Evolutionary conservation across 2,329 filamentous ascomycete genomes (phyloP).

Genomic region (Teratosphaeria viscida): DNA sequence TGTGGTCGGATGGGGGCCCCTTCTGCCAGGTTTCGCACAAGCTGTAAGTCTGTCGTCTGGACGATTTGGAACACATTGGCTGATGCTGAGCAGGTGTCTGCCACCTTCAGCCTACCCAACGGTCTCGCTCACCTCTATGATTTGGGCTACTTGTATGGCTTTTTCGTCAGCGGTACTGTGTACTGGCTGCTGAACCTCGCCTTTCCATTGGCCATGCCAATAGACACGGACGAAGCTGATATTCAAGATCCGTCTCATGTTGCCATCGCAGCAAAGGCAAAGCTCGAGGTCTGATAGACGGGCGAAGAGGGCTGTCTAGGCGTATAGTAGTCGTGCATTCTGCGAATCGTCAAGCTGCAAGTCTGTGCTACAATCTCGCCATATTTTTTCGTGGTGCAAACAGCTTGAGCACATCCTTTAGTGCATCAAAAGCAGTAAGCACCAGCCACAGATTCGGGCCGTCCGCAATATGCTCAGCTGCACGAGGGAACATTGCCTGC

Average conservation of each 20-base stretch:
- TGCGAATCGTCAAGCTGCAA: no score
- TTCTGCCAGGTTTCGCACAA: constrained; percentile 43
- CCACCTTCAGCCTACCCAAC: not conserved
- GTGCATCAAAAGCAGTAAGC: not conserved
- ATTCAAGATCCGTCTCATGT: not conserved
- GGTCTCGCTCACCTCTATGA: not conserved
- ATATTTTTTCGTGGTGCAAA: not conserved
- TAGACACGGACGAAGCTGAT: not conserved
- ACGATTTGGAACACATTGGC: not conserved
- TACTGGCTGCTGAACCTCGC: not conserved
- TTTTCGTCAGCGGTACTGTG: not conserved
- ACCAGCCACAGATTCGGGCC: not conserved
- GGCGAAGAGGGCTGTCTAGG: not conserved
- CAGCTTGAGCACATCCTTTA: not conserved
- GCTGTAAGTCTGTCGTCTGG: not conserved
- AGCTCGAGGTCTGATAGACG: not conserved
- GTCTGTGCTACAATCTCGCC: no score
- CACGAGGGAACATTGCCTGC: constrained; percentile 23
- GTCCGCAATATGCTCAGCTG: constrained; percentile 7
- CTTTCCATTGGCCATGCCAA: not conserved
- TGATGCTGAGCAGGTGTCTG: not conserved
- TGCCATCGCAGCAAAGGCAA: not conserved
- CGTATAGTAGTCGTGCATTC: no score
- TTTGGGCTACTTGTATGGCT: not conserved
- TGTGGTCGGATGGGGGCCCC: constrained; percentile 45